These are phyloP conservation scores for Ustilago curta DNA, from an alignment of 1,284 basidiomycete genomes.

Conservation along the genomic window DNA sequence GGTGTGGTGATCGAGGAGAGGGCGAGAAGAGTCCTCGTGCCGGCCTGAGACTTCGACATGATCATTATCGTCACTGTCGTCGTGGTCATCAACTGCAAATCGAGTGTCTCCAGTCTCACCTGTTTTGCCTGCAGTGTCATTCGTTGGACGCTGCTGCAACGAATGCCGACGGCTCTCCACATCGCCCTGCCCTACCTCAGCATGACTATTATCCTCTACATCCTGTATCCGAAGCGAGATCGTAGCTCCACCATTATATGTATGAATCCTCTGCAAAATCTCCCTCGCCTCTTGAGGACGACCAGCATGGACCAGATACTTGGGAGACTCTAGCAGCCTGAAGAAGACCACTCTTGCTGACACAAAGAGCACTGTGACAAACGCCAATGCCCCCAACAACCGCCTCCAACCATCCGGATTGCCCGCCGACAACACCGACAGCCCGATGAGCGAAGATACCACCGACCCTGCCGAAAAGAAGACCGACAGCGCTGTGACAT, in stretches of 20 bases:
- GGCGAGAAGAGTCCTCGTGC: constrained; percentile 10
- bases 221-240: constrained; percentile 47
- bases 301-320: constrained; percentile 59
- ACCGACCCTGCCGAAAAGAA: constrained; percentile 73
- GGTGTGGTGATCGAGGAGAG: neutral
- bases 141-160: constrained; percentile 12
- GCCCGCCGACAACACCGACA: constrained; percentile 46
- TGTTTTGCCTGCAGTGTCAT: neutral
- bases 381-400: constrained; percentile 38
- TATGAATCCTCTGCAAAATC: constrained; percentile 57
- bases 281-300: constrained; percentile 55
- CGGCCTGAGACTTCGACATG: neutral
- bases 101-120: neutral
- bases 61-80: constrained; percentile 10
- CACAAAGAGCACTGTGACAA: constrained; percentile 84
- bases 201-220: constrained; percentile 30
- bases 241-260: constrained; percentile 48
- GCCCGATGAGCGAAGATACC: constrained; percentile 42
- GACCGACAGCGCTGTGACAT: constrained; percentile 92
- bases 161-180: constrained; percentile 23
- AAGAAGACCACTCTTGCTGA: constrained; percentile 84
- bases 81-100: constrained; percentile 8
- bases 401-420: constrained; percentile 48
- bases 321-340: constrained; percentile 88
- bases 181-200: neutral